These are phyloP conservation scores for Globisporangium radiosum DNA, from an alignment of 352 stramenopile species.

Conservation along the genomic window DNA sequence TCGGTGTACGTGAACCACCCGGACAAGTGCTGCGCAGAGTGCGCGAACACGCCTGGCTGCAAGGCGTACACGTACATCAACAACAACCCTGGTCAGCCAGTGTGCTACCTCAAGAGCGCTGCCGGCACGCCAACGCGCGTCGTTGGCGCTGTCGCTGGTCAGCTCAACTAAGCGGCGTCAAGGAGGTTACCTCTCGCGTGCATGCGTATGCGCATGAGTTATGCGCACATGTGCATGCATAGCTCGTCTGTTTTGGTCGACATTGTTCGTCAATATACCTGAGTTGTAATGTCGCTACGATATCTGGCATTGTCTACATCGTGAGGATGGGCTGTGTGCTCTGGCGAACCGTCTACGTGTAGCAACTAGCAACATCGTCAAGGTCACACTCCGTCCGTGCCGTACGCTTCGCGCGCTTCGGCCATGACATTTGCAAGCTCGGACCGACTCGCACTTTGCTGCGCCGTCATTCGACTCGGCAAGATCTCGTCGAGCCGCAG, in stretches of 20 bases:
- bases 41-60: slow-evolving; percentile 24
- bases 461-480: background rate
- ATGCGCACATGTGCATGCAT: background rate
- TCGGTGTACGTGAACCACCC: slow-evolving; percentile 25
- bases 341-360: too few relatives aligned
- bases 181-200: background rate
- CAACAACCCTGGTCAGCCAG: slow-evolving; percentile 25
- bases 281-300: too few relatives aligned
- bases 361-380: background rate
- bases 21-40: slow-evolving; percentile 28
- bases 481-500: slow-evolving; percentile 11
- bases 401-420: slow-evolving; percentile 12
- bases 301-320: too few relatives aligned
- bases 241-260: background rate
- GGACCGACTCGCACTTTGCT: background rate
- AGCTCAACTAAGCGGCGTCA: slow-evolving; percentile 18
- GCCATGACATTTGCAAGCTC: slow-evolving; percentile 8
- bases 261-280: background rate
- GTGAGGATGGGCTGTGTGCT: too few relatives aligned
- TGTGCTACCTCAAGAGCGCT: slow-evolving; percentile 39
- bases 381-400: slow-evolving; percentile 3
- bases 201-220: background rate
- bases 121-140: slow-evolving; percentile 13
- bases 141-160: slow-evolving; percentile 23
- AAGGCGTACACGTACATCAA: slow-evolving; percentile 47